Evolutionary conservation across 208 protist genomes (phyloP), one percentile per base, ranked within the genome.

Genomic region (Acanthamoeba sp.): DNA sequence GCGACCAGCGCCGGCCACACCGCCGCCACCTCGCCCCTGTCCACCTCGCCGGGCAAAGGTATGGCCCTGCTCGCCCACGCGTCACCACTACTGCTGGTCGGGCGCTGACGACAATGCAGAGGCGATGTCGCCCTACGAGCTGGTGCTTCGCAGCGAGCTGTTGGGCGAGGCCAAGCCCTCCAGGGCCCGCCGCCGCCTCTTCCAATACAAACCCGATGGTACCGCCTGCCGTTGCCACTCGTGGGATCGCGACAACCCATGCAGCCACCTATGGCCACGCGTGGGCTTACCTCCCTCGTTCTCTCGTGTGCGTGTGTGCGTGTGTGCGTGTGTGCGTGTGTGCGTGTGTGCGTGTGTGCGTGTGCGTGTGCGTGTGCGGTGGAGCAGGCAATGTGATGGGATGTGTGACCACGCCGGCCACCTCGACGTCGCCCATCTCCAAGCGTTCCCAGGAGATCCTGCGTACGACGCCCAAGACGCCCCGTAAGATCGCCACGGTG

Each of bases 401-500:
- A 36, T 24, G 29, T 4, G 34, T 9, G 36, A 45, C 29, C 78
- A 88, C 78, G 57, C 48, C 78, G 16, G 45, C 78, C 34, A 62
- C 24, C 48, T 88, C 78, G 27, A 24, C 36, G 24, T 88, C 78
- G 20, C 95, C 95, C 27, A 82, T 96, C 6, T 88, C 69, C 42
- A 88, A n/a, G 27, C 45, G 69, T 50, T 94, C 91, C 18, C 95
- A 95, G 90, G 66, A 84, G 29, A 29, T 96, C 10, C 89, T 96
- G 27, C 32, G 16, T 24, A 84, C 82, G 27, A 94, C 95, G 27
- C 78, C 59, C 55, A 93, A 93, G 50, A 55, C 66, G 29, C 78
- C 92, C 27, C 82, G 95, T 27, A 94, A 95, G 50, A 96, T 97
- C 45, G 16, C 95, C 20, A 94, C 95, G 20, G 71, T 93, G 3